Base-by-base conservation (phyloP, 805 yeast genomes). In the Nakazawaea molendinolei region DNA sequence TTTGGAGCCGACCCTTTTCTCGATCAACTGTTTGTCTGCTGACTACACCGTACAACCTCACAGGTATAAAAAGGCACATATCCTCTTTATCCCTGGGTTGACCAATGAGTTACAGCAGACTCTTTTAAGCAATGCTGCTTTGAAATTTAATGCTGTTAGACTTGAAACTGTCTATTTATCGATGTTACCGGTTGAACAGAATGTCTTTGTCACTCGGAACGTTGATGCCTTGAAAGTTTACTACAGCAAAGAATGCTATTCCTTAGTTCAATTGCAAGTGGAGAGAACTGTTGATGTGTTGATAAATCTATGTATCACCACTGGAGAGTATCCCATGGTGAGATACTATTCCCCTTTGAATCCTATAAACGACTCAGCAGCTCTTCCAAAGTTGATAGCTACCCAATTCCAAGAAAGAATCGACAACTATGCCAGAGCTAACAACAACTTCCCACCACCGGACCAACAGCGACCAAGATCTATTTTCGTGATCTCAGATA, bases 311-410 rank as follows among this genome's bases (percentile, higher is more conserved):
- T 84, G 95, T 64, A 73, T 83, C 6, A 52, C 82, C 8, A 76
- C 92, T 1, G 94, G 94, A 10, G 97, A 89, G 51, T 85, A 82
- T 47, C 98, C 98, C 2, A 71, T 82, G 29, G 74, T 92, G 15
- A 67, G 98, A 46, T 85, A 75, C 58, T 79, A 76, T 51, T 65
- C 74, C 7, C 70, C 79, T 5, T 71, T 6, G 5, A 61, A 73
- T 25, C 64, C 67, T 8, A 53, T 61, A 21, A 69, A 74, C 45
- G 67, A 69, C 18, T 79, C 87, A 0, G 61, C 78, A 4, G 56
- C 73, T 20, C 60, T 83, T 19, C 82, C 92, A 2, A 74, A 71
- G 48, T 62, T 80, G 56, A 66, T 90, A 31, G 95, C 97, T 1
- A 63, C 60, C 20, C 74, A 69, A 39, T 79, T 89, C 42, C 95